These are phyloP conservation scores for Alternaria atra DNA, from an alignment of 2,329 filamentous ascomycete genomes.

Conservation along the genomic window DNA sequence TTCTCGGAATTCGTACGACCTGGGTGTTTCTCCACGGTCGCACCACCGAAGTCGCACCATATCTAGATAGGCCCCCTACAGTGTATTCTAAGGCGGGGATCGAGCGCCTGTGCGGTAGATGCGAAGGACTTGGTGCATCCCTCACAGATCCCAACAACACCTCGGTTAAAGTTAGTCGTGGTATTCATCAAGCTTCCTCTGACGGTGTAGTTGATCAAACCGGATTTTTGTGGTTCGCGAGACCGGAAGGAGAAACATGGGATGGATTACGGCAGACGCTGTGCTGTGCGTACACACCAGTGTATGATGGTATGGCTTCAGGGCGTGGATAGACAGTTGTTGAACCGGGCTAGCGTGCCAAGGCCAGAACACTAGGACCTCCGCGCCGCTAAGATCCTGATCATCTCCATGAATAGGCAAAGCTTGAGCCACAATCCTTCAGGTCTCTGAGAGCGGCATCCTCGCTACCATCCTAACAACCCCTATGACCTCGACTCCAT, in stretches of 20 bases:
- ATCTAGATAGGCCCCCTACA: neutral
- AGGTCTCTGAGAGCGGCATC: neutral
- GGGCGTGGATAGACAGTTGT: neutral
- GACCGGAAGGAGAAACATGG: neutral
- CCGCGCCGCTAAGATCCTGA: slow-evolving; percentile 6
- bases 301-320: neutral
- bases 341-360: slow-evolving; percentile 13
- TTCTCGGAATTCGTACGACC: slow-evolving; percentile 5
- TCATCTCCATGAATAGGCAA: neutral
- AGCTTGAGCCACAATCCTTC: slow-evolving; percentile 2
- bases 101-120: neutral
- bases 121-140: neutral
- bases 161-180: neutral
- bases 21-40: slow-evolving; percentile 16
- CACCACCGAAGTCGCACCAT: slow-evolving; percentile 2
- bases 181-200: neutral
- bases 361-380: neutral
- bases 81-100: neutral
- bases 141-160: neutral
- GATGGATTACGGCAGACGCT: neutral
- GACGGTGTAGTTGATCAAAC: neutral
- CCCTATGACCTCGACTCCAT: neutral
- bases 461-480: neutral
- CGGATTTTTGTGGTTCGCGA: neutral
- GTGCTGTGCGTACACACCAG: neutral